Evolutionary conservation across 768 basidiomycete genomes (phyloP).

Genomic region (Russula earlei): DNA sequence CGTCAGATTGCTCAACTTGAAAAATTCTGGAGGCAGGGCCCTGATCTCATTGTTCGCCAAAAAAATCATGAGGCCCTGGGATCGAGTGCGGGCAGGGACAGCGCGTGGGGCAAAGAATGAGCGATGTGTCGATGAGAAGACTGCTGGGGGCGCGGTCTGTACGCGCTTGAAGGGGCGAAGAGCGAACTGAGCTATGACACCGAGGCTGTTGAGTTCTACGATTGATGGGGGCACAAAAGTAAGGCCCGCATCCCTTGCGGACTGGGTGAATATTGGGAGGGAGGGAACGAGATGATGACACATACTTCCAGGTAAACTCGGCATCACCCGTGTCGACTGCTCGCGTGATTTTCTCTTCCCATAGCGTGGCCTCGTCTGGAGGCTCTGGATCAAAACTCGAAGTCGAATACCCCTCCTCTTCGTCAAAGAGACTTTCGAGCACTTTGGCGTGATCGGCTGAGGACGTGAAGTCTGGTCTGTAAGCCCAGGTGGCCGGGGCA

Average conservation of each 20-base stretch:
- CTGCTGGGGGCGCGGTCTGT: conserved; percentile 11
- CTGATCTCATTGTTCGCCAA: conserved; percentile 16
- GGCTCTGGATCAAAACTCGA: conserved; percentile 1
- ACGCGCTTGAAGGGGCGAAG: conserved; percentile 12
- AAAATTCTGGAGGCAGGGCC: conserved; percentile 14
- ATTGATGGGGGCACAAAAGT: conserved; percentile 10
- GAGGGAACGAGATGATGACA: not conserved
- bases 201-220: conserved; percentile 10
- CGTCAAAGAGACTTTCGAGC: conserved; percentile 10
- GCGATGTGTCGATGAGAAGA: conserved; percentile 6
- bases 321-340: conserved; percentile 12
- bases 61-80: conserved; percentile 15
- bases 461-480: not conserved
- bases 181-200: not conserved
- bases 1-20: conserved; percentile 16
- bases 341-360: conserved; percentile 12
- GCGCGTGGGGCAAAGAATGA: not conserved
- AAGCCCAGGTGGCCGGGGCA: conserved; percentile 6
- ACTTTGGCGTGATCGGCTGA: conserved; percentile 1
- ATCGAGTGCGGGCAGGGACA: not conserved
- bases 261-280: not conserved
- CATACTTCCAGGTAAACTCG: conserved; percentile 15
- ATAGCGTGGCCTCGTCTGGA: conserved; percentile 7
- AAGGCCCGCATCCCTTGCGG: conserved; percentile 1
- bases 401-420: conserved; percentile 2